Conservation (phyloP, 1,139 yeast species). For the Blastobotrys capitulatus region DNA sequence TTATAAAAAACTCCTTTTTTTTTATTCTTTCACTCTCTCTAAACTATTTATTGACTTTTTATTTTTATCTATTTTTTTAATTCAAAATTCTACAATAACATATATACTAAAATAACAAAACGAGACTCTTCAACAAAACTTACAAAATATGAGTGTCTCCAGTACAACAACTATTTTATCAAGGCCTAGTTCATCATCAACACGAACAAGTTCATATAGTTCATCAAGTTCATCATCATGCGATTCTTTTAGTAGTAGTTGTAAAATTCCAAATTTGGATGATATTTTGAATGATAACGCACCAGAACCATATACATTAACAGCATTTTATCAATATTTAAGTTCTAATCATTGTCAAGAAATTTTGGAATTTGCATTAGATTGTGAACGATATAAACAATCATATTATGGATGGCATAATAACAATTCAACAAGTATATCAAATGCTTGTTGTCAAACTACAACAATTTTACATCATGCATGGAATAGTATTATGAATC, state of each 20-base stretch:
- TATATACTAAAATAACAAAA: background rate
- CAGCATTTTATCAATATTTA: conserved; percentile 28
- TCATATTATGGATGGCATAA: conserved; percentile 17
- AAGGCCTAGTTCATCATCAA: conserved; percentile 6
- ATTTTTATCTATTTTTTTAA: background rate
- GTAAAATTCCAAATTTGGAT: conserved; percentile 24
- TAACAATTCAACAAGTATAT: background rate
- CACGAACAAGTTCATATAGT: background rate
- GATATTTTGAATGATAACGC: conserved; percentile 27
- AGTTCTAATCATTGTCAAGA: conserved; percentile 33
- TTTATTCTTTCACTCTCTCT: background rate
- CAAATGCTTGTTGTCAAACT: conserved; percentile 9
- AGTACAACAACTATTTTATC: conserved; percentile 3
- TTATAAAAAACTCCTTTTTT: too few relatives aligned
- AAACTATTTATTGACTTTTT: background rate
- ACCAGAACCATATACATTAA: conserved; percentile 27
- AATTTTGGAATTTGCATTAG: conserved; percentile 33
- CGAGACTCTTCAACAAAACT: too few relatives aligned
- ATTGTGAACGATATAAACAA: conserved; percentile 27
- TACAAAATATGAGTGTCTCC: conserved; percentile 4
- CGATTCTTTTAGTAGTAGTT: background rate
- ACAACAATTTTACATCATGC: conserved; percentile 10
- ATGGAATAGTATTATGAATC: conserved; percentile 30
- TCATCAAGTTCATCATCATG: background rate
- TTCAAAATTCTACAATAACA: background rate